phyloP scores from a whole-genome alignment of 352 stramenopile species.

The Pythium scleroteichum region DNA sequence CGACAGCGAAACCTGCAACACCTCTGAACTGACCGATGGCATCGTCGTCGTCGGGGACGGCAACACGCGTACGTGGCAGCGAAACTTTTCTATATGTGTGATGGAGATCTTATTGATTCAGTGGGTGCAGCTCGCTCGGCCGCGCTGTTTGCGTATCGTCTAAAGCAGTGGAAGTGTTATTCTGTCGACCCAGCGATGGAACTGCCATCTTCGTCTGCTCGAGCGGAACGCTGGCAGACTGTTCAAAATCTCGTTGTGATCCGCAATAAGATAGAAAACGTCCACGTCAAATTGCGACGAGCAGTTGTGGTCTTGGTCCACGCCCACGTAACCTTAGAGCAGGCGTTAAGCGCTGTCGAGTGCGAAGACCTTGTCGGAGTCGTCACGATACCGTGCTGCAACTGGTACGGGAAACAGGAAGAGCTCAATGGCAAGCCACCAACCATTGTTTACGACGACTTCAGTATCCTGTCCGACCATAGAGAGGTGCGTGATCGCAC shows the following conservation, averaged over 20 bases:
- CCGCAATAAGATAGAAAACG: conserved; percentile 84
- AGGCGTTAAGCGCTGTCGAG: conserved; percentile 65
- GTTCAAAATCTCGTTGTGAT: conserved; percentile 75
- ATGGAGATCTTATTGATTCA: neutral
- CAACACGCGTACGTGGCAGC: conserved; percentile 59
- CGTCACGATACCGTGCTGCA: conserved; percentile 79
- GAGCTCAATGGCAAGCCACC: conserved; percentile 47
- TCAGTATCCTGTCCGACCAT: conserved; percentile 79
- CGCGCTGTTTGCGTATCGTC: conserved; percentile 72
- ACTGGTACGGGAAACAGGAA: conserved; percentile 81
- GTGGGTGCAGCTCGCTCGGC: conserved; percentile 58
- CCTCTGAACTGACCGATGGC: conserved; percentile 38
- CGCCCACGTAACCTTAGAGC: conserved; percentile 74
- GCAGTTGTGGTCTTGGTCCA: conserved; percentile 79
- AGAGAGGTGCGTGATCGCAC: conserved; percentile 46
- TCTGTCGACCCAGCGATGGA: conserved; percentile 82
- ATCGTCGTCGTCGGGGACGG: conserved; percentile 81
- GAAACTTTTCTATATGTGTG: neutral
- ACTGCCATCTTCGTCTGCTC: conserved; percentile 26
- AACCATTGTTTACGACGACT: conserved; percentile 81
- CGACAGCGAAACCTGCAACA: conserved; percentile 16
- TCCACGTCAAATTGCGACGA: conserved; percentile 57
- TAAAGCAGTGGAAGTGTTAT: conserved; percentile 75
- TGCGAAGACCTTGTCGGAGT: conserved; percentile 61
- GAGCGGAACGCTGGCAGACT: conserved; percentile 44